Evolutionary conservation across 2,329 filamentous ascomycete species (phyloP).

Genomic region (Neospermospora avenae): DNA sequence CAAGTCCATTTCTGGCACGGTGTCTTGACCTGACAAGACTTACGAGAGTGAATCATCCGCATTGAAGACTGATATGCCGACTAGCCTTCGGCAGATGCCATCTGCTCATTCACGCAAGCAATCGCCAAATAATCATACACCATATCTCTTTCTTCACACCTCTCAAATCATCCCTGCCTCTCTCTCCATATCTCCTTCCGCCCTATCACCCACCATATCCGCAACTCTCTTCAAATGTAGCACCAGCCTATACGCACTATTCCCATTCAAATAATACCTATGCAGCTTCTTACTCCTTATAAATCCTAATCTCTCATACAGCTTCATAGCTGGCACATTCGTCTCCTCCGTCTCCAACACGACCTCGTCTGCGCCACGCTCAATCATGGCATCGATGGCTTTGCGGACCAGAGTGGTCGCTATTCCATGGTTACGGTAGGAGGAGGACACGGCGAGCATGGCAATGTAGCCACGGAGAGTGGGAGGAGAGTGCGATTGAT

Average conservation of each 20-base stretch:
- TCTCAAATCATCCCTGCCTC: not conserved
- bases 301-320: slow-evolving; percentile 93
- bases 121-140: not conserved
- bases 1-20: no score
- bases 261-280: slow-evolving; percentile 94
- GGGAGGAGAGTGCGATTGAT: slow-evolving; percentile 73
- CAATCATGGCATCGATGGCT: slow-evolving; percentile 88
- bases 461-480: slow-evolving; percentile 90
- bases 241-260: slow-evolving; percentile 86
- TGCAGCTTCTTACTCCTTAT: slow-evolving; percentile 88
- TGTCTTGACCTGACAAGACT: no score
- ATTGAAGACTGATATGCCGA: no score
- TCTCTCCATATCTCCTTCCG: not conserved
- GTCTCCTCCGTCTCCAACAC: slow-evolving; percentile 95
- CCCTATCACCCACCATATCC: slow-evolving; percentile 29
- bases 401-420: slow-evolving; percentile 83
- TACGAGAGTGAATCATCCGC: no score
- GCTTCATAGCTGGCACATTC: slow-evolving; percentile 82
- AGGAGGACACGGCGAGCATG: slow-evolving; percentile 88
- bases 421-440: slow-evolving; percentile 79
- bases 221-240: slow-evolving; percentile 46
- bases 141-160: not conserved
- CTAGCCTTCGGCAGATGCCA: no score
- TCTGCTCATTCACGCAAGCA: not conserved
- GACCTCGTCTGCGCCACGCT: slow-evolving; percentile 83